phyloP scores from a whole-genome alignment of 2,329 filamentous ascomycete species.

The Diaporthe sp. region DNA sequence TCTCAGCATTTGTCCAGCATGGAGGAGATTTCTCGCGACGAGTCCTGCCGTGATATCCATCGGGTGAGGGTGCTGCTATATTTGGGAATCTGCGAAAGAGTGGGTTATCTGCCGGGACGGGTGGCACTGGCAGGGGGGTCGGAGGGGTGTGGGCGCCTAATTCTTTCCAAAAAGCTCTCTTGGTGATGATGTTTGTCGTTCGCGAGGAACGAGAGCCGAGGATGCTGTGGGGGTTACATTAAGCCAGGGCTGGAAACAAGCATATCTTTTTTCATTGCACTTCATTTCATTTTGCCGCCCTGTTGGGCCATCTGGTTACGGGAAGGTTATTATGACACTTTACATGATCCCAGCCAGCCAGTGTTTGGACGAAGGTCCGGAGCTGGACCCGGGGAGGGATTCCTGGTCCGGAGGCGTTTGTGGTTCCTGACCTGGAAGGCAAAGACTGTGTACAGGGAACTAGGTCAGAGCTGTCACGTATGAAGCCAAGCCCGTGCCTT shows the following conservation, averaged over 20 bases:
- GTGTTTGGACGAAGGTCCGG: not conserved
- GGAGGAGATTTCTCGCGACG: not conserved
- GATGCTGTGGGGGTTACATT: not conserved
- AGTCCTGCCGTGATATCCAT: not conserved
- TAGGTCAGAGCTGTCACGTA: not conserved
- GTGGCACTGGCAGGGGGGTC: too few relatives aligned
- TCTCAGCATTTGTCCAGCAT: not conserved
- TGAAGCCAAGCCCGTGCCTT: not conserved
- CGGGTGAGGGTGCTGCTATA: not conserved
- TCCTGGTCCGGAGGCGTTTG: not conserved
- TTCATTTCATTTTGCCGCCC: not conserved
- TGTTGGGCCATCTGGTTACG: not conserved
- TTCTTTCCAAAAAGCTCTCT: not conserved
- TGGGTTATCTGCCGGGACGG: not conserved
- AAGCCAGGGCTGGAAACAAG: constrained; percentile 19
- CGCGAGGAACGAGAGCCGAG: not conserved
- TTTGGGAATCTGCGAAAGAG: not conserved
- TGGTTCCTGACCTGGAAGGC: not conserved
- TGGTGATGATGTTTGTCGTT: not conserved
- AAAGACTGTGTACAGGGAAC: not conserved
- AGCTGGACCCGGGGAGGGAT: not conserved
- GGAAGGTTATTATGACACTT: not conserved
- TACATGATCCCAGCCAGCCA: not conserved
- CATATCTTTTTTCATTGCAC: not conserved
- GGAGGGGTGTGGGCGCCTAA: constrained; percentile 1